Conservation (phyloP, 805 yeast species). For the Candida methanosorbosa region DNA sequence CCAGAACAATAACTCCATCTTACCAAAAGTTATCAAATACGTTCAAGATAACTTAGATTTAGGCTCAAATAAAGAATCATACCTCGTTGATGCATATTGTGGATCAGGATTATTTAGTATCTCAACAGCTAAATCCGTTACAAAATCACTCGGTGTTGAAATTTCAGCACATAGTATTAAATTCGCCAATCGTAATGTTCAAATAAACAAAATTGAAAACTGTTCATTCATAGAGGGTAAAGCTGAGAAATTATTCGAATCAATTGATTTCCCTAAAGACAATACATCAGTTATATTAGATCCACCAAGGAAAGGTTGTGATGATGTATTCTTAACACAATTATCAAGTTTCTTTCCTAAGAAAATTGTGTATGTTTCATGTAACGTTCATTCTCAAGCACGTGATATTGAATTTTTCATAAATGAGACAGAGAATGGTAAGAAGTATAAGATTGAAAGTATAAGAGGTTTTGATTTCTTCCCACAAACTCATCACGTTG, state of each 20-base stretch:
- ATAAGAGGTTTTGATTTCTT: conserved; percentile 94
- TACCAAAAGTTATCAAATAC: conserved; percentile 75
- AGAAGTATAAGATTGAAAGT: conserved; percentile 63
- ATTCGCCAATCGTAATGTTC: conserved; percentile 79
- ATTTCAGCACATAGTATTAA: conserved; percentile 84
- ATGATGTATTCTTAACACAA: conserved; percentile 78
- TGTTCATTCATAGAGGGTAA: conserved; percentile 85
- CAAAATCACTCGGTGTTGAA: conserved; percentile 86
- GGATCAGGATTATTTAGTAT: conserved; percentile 92
- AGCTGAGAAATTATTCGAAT: conserved; percentile 82
- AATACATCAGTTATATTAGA: conserved; percentile 87
- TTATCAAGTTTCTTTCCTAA: conserved; percentile 77
- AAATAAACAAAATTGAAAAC: conserved; percentile 63
- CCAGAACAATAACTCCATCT: conserved; percentile 88
- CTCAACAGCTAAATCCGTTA: conserved; percentile 75
- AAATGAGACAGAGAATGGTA: conserved; percentile 54
- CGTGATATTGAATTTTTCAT: conserved; percentile 83
- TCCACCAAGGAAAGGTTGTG: conserved; percentile 98
- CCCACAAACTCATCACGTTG: conserved; percentile 54
- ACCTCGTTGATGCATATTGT: conserved; percentile 89
- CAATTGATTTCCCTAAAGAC: conserved; percentile 64
- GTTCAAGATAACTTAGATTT: conserved; percentile 62
- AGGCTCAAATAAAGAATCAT: conserved; percentile 31
- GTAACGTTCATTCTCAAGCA: conserved; percentile 97
- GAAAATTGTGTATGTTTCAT: conserved; percentile 86